Evolutionary conservation across 495 filamentous ascomycete species (phyloP), one percentile per base, ranked within the genome.

Genomic region (Bacidia rubella): DNA sequence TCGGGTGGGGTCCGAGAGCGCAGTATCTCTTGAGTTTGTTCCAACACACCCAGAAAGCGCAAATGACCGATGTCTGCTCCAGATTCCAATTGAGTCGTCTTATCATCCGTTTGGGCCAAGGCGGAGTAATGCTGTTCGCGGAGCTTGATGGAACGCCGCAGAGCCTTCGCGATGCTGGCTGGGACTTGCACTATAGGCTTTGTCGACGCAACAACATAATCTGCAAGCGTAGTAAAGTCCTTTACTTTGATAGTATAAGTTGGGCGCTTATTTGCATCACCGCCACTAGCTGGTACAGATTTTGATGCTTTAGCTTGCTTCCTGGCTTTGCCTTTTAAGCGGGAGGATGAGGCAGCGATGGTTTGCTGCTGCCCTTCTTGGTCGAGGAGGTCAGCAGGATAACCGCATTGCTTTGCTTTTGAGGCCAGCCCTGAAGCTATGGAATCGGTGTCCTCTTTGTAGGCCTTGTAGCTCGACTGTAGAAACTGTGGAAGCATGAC

Each of bases 381-480:
- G 45, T 52, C 1, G 43, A 55, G 46, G 22, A 60, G 49, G n/a
- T 58, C 47, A 17, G 51, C 49, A 29, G 60, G 22, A 54, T 57
- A 71, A 0, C 69, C 68, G 35, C 48, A 63, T 49, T 68, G 57
- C 45, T 61, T 68, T 47, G 72, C 73, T 22, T 66, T 71, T 21
- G 66, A 60, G 2, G 72, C 71, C 32, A 76, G 70, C 74, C 73
- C 76, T 21, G 66, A 65, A 41, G 73, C 73, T 41, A 76, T 66
- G 1, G 54, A 57, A 49, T 71, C 63, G 11, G 70, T 74, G 52
- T 78, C 74, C 26, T 60, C 58, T 56, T 76, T 77, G 56, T 77
- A 78, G 52, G 64, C 65, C 12, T 58, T 58, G 56, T 74, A 75
- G 27, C 60, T 68, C 48, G 65, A 66, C 52, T 65, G 56, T 11